Conservation (phyloP, 148 eudicot species). For the Silene latifolia region DNA sequence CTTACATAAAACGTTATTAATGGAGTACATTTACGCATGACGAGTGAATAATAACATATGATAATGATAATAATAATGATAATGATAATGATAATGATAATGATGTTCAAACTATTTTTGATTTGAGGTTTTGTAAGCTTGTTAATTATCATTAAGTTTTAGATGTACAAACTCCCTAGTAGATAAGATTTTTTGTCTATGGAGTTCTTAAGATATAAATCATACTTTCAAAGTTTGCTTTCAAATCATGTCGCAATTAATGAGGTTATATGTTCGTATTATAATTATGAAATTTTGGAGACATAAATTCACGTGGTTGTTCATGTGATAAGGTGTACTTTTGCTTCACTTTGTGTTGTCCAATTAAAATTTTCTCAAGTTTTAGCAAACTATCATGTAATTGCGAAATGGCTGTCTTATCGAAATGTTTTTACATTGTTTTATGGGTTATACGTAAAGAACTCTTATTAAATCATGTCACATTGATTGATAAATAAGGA, state of each 20-base stretch:
- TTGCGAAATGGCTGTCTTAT: too few species aligned
- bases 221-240: background rate
- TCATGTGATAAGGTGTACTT: constrained; percentile 24
- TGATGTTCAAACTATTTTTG: constrained; percentile 1
- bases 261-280: background rate
- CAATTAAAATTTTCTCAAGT: background rate
- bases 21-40: too few species aligned
- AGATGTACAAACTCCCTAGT: background rate
- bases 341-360: constrained; percentile 1
- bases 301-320: constrained; percentile 22
- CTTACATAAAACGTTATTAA: too few species aligned
- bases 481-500: background rate
- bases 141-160: background rate
- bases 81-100: too few species aligned
- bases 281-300: background rate
- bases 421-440: background rate
- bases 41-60: too few species aligned
- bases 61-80: too few species aligned
- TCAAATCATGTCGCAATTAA: constrained; percentile 7
- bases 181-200: background rate
- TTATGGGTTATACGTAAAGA: background rate
- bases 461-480: background rate
- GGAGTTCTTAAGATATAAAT: background rate
- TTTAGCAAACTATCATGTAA: too few species aligned
- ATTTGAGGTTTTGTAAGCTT: constrained; percentile 9